A percentile compares a stretch with the other conserved stretches of the same genome.
phyloP scores from a whole-genome alignment of 768 basidiomycete species.

The Glaciozyma antarctica region DNA sequence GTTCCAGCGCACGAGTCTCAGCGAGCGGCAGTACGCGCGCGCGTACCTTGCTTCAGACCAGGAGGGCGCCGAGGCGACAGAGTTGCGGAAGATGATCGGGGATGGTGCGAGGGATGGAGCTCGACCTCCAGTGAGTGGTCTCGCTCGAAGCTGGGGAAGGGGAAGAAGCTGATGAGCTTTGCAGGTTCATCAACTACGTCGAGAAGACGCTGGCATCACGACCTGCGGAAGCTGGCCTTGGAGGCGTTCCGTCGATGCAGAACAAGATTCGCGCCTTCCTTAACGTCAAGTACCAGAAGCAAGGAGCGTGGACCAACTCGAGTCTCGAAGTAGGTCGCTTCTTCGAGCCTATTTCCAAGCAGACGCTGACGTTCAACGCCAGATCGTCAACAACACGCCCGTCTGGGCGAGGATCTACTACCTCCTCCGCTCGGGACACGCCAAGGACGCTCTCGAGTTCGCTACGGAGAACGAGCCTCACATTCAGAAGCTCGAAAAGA shows the following conservation, averaged over 20 bases:
- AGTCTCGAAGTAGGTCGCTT: constrained; percentile 57
- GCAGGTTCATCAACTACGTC: constrained; percentile 44
- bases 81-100: constrained; percentile 63
- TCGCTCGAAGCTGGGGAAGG: not conserved
- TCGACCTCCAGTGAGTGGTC: constrained; percentile 62
- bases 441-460: constrained; percentile 68
- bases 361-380: not conserved
- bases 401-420: constrained; percentile 93
- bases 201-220: constrained; percentile 72
- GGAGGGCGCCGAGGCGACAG: constrained; percentile 52
- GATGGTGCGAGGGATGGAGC: constrained; percentile 64
- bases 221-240: constrained; percentile 73
- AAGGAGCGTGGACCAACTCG: constrained; percentile 72
- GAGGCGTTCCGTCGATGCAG: constrained; percentile 78
- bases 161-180: not conserved
- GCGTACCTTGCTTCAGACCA: constrained; percentile 56
- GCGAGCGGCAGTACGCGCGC: constrained; percentile 72
- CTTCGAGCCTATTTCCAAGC: constrained; percentile 5
- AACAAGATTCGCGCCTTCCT: constrained; percentile 87
- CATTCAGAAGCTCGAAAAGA: constrained; percentile 66
- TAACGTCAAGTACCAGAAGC: constrained; percentile 65
- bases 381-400: constrained; percentile 78
- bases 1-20: constrained; percentile 48
- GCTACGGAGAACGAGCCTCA: constrained; percentile 55
- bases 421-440: constrained; percentile 75